phyloP scores from a whole-genome alignment of 225 moss, liverwort and hornwort species.

The Neckera pumila region DNA sequence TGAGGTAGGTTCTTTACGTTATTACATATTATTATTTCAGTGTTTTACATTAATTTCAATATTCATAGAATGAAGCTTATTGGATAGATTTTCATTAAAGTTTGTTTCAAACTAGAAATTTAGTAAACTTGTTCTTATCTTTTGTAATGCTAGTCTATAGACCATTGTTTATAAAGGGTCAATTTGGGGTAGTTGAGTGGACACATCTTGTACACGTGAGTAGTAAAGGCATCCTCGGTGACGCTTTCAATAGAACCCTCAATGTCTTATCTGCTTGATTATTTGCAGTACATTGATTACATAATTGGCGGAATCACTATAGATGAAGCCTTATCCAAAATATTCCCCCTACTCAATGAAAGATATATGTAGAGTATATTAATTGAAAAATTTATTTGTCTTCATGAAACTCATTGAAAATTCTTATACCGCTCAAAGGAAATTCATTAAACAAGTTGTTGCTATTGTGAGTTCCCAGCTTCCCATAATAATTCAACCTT shows the following conservation, averaged over 20 bases:
- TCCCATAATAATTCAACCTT: fast-evolving
- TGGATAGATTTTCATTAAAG: background rate
- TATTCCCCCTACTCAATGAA: fast-evolving
- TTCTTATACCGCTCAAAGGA: too few species aligned
- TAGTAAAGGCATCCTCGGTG: fast-evolving
- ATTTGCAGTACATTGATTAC: background rate
- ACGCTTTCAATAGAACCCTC: fast-evolving
- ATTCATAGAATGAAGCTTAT: background rate
- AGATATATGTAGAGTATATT: too few species aligned
- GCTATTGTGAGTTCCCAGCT: background rate
- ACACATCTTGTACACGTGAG: fast-evolving
- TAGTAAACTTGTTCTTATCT: background rate
- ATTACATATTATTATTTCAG: background rate
- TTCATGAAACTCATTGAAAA: too few species aligned
- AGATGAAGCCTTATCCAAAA: background rate
- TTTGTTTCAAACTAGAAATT: fast-evolving
- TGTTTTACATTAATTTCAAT: too few species aligned
- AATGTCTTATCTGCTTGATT: background rate
- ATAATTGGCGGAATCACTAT: fast-evolving
- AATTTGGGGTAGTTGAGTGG: background rate
- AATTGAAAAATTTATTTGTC: background rate
- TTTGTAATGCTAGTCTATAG: fast-evolving
- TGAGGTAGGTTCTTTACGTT: background rate
- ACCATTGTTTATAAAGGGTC: too few species aligned
- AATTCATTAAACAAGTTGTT: background rate